Evolutionary conservation across 2,329 filamentous ascomycete species (phyloP).

Genomic region (Exutisphaerella laricina): DNA sequence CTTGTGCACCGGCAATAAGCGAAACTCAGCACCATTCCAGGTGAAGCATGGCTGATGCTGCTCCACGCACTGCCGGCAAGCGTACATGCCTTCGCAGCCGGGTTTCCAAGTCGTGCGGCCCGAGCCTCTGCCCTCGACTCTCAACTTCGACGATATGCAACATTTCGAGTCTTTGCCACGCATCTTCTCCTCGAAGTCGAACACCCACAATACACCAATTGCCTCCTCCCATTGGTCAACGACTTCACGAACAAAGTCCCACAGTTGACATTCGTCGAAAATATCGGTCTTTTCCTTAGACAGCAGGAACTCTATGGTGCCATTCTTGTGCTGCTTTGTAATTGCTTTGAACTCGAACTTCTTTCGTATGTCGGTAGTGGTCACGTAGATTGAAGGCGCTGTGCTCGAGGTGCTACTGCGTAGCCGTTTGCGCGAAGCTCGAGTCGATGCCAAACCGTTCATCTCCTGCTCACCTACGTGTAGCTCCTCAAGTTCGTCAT

Average conservation of each 20-base stretch:
- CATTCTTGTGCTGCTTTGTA: constrained; percentile 11
- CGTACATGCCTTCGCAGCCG: constrained; percentile 22
- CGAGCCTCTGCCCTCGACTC: constrained; percentile 10
- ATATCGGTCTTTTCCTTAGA: constrained; percentile 11
- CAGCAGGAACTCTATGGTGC: constrained; percentile 12
- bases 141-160: constrained; percentile 23
- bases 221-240: constrained; percentile 20
- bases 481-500: constrained; percentile 3
- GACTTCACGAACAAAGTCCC: constrained; percentile 18
- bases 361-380: constrained; percentile 3
- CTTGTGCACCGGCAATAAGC: constrained; percentile 26
- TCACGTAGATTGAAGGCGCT: neutral
- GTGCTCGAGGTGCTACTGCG: neutral
- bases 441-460: neutral
- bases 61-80: constrained; percentile 25
- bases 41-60: constrained; percentile 20
- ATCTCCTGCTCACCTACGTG: too few species aligned
- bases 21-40: constrained; percentile 24
- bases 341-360: constrained; percentile 23
- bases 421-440: neutral
- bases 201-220: constrained; percentile 21
- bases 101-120: constrained; percentile 20
- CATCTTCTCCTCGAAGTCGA: constrained; percentile 20
- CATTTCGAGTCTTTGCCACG: constrained; percentile 6
- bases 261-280: constrained; percentile 17